These are phyloP conservation scores for Trametes villosa DNA, from an alignment of 768 basidiomycete species.

Conservation along the genomic window DNA sequence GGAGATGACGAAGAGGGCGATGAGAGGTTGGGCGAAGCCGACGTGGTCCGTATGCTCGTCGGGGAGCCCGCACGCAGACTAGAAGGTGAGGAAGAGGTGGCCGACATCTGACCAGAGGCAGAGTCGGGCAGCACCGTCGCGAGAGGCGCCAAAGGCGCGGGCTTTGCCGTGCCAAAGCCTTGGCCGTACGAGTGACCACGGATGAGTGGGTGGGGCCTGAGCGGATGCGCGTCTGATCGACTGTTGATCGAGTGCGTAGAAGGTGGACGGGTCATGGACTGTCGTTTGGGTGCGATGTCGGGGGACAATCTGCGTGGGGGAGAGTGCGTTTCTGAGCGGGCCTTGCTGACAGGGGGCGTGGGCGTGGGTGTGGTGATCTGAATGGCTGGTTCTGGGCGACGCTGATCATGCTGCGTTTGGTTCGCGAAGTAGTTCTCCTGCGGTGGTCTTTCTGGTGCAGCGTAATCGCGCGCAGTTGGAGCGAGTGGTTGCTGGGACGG, in stretches of 20 bases:
- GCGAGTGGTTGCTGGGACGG: slow-evolving; percentile 15
- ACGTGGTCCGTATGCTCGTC: slow-evolving; percentile 43
- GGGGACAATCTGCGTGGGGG: slow-evolving; percentile 45
- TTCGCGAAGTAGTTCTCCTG: slow-evolving; percentile 4
- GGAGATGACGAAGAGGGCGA: slow-evolving; percentile 34
- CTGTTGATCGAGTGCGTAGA: slow-evolving; percentile 61
- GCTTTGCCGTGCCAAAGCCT: slow-evolving; percentile 44
- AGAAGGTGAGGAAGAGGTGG: slow-evolving; percentile 40
- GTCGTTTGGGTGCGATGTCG: slow-evolving; percentile 43
- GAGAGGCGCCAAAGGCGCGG: slow-evolving; percentile 60
- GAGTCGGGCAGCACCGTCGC: slow-evolving; percentile 56
- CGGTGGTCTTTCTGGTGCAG: slow-evolving; percentile 2
- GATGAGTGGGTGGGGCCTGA: slow-evolving; percentile 79
- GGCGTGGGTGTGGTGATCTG: slow-evolving; percentile 30
- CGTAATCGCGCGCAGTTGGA: slow-evolving; percentile 23
- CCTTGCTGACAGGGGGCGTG: slow-evolving; percentile 32
- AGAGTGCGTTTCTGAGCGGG: slow-evolving; percentile 43
- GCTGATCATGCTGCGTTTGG: slow-evolving; percentile 20
- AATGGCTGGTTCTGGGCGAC: slow-evolving; percentile 16
- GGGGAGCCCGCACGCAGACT: slow-evolving; percentile 37
- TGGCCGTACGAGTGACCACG: slow-evolving; percentile 71
- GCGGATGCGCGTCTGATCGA: slow-evolving; percentile 36
- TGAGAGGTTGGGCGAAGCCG: slow-evolving; percentile 32
- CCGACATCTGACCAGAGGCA: slow-evolving; percentile 47
- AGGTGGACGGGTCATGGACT: slow-evolving; percentile 58